phyloP scores from a whole-genome alignment of 2,329 filamentous ascomycete species.

The Balansia obtecta region DNA sequence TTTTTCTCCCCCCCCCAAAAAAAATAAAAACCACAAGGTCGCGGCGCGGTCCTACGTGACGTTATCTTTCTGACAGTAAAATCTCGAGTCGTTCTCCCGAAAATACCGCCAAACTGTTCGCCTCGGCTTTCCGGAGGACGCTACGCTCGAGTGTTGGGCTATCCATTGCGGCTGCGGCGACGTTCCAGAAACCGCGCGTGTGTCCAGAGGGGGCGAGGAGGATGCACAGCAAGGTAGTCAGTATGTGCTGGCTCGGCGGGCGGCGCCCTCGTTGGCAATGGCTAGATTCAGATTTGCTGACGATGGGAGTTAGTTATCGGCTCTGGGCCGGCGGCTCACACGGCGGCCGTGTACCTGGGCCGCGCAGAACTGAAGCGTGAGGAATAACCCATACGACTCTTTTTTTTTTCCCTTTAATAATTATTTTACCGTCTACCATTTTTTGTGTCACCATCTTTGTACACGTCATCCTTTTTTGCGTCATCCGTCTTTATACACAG shows the following conservation, averaged over 20 bases:
- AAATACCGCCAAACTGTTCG: constrained; percentile 73
- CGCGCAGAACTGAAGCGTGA: constrained; percentile 82
- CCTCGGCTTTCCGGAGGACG: constrained; percentile 64
- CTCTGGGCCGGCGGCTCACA: constrained; percentile 95
- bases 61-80: neutral
- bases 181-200: constrained; percentile 34
- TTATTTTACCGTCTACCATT: too few species aligned
- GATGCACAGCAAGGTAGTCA: constrained; percentile 91
- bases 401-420: too few species aligned
- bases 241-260: constrained; percentile 43
- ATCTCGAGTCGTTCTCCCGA: too few species aligned
- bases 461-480: too few species aligned
- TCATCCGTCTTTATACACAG: too few species aligned
- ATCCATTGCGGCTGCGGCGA: constrained; percentile 56
- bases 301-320: constrained; percentile 50
- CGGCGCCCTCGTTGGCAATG: too few species aligned
- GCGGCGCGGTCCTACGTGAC: too few species aligned
- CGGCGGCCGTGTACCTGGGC: constrained; percentile 89
- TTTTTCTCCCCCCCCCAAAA: too few species aligned
- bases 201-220: constrained; percentile 29
- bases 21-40: neutral
- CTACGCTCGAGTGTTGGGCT: constrained; percentile 65
- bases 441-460: too few species aligned
- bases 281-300: neutral
- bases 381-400: constrained; percentile 11